phyloP scores from a whole-genome alignment of 1,284 basidiomycete species.

The Takashimella tepidaria region DNA sequence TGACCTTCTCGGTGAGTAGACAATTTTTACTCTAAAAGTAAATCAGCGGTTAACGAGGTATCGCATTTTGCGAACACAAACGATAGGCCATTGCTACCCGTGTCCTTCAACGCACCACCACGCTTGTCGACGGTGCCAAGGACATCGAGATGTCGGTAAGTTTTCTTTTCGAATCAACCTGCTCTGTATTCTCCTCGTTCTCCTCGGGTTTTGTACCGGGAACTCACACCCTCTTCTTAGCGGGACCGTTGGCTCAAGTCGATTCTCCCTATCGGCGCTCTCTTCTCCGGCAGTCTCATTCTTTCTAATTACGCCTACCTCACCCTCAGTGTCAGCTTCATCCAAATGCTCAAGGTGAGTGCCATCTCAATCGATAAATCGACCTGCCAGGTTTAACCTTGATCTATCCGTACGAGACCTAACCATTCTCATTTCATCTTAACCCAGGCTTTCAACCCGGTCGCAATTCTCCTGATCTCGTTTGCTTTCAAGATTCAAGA shows the following conservation, averaged over 20 bases:
- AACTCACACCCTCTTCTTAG: constrained; percentile 15
- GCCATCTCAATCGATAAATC: background rate
- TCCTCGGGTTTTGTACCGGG: background rate
- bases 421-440: no score
- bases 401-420: no score
- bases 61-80: no score
- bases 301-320: constrained; percentile 93
- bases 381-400: no score
- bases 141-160: constrained; percentile 72
- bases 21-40: no score
- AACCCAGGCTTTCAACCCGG: constrained; percentile 79
- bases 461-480: constrained; percentile 88
- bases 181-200: constrained; percentile 11
- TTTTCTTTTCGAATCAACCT: constrained; percentile 7
- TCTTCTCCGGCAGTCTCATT: constrained; percentile 89
- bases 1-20: constrained; percentile 73
- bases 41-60: no score
- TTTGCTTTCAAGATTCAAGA: constrained; percentile 86
- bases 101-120: constrained; percentile 79
- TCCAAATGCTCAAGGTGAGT: constrained; percentile 92
- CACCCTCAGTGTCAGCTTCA: constrained; percentile 80
- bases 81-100: constrained; percentile 78
- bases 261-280: constrained; percentile 85
- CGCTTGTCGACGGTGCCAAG: constrained; percentile 79
- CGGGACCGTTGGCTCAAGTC: constrained; percentile 75